Evolutionary conservation across 805 yeast genomes (phyloP), one percentile per base, ranked within the genome.

Genomic region (Candida methanosorbosa): DNA sequence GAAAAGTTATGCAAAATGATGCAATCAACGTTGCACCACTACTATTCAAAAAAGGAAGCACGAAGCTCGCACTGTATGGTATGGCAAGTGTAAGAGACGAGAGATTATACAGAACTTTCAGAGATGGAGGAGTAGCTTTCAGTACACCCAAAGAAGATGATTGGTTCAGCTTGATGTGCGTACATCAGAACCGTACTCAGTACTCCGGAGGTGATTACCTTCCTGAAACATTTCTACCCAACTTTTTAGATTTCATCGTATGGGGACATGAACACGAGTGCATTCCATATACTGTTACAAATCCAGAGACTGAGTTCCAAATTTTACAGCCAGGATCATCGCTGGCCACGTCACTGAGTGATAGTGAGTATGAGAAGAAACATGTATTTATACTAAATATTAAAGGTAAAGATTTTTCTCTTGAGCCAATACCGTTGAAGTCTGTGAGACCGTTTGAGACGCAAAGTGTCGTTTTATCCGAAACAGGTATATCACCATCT

Each of bases 241-340:
- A 68, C 8, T 87, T 88, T 51, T 49, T 92, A 31, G 87, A 92
- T 50, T 64, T 90, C 37, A 78, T 92, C 0, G 61, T 88, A 2
- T 92, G 98, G 98, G 98, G 98, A 14, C 98, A 92, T 56, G 98
- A 92, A 54, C 98, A 92, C 57, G 97, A 92, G 52, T 86, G 97
- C 50, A 68, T 79, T 4, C 84, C 90, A 1, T 74, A 72, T 38
- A 75, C 94, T 0, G 69, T 65, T 1, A 63, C 63, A 30, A 80
- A 81, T 46, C 63, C 74, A 1, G 68, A 66, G 9, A 70, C 70
- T 3, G 81, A 79, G 1, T 86, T 90, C 50, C 75, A 75, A 36
- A 86, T 87, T 0, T 64, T 92, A 26, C 96, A 87, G 52, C 92
- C 95, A 0, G 98, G 98, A 1, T 84, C 95, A 1, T 82, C 95